Base-by-base conservation (phyloP, 2,329 filamentous ascomycete genomes). In the Curvularia verruculosa region DNA sequence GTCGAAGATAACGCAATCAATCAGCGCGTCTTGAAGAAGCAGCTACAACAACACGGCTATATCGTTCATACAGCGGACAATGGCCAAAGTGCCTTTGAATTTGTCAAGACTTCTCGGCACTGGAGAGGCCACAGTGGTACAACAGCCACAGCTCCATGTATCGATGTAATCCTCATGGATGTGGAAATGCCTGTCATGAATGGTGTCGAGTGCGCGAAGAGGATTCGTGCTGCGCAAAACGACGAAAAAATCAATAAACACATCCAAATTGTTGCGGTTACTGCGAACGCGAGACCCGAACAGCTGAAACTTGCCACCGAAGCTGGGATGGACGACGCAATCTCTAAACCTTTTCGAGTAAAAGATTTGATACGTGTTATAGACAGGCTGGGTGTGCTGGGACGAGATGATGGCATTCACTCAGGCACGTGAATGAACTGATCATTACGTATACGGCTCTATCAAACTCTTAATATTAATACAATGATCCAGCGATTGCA, bases 1-100 rank as follows among this genome's bases (percentile, higher is more conserved):
- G 71, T 74, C 1, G 71, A 74, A 56, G 71, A 74, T 51, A 74
- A 74, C 41, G 49, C 70, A 18, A 63, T 74, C 36, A 74, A 74
- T 18, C 71, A 74, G 41, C 64, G 63, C 15, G 65, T 73, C 12
- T 56, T 69, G 3, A 52, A 56, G 4, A 63, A 69, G 26, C 67
- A 70, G 15, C 60, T 74, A 13, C 53, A 58, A 18, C 64, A 58
- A 24, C 24, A 57, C 5, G 69, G 69, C 13, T 72, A 67, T 49
- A 58, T 48, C 8, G 61, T 68, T 7, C 24, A 60, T 8, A 54
- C 68, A 10, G 66, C 67, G 9, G 71, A 71, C 53, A 66, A 74
- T 34, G 71, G 71, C 1, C 55, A 59, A 26, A 68, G 71, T 54
- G 64, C 65, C 3, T 59, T 74, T 8, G 10, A 53, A 12, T 28